These are phyloP conservation scores for Rhodofomes roseus DNA, from an alignment of 1,284 basidiomycete species.

Conservation along the genomic window DNA sequence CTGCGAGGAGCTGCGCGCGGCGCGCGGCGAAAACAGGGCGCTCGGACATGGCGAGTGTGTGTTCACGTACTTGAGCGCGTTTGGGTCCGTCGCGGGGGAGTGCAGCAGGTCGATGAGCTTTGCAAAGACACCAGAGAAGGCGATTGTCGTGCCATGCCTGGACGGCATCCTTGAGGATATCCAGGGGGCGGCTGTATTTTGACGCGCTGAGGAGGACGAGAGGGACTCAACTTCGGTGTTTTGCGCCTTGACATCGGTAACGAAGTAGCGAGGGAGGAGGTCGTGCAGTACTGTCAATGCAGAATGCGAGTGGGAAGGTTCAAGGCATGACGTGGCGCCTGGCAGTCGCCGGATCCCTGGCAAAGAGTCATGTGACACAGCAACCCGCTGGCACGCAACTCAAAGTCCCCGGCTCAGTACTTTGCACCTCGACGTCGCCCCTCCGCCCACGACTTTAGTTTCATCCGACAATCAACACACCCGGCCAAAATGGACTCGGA, in stretches of 20 bases:
- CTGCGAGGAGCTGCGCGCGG: slow-evolving; percentile 46
- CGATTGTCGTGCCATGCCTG: slow-evolving; percentile 91
- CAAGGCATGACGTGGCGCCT: too few species aligned
- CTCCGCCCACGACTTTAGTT: too few species aligned
- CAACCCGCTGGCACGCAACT: too few species aligned
- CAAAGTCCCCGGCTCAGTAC: too few species aligned
- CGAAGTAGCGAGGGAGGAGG: slow-evolving; percentile 98
- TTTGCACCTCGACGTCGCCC: too few species aligned
- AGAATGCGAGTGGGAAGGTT: too few species aligned
- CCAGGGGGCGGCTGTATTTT: slow-evolving; percentile 95
- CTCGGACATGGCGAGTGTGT: slow-evolving; percentile 38
- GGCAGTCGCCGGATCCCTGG: too few species aligned
- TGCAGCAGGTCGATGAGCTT: slow-evolving; percentile 96
- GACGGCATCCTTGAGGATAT: slow-evolving; percentile 93
- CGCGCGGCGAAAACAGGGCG: slow-evolving; percentile 47
- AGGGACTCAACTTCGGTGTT: slow-evolving; percentile 98
- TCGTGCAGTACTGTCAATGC: too few species aligned
- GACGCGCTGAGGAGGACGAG: slow-evolving; percentile 93
- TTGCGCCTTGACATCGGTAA: slow-evolving; percentile 97
- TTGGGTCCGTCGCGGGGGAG: slow-evolving; percentile 98
- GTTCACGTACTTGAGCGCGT: slow-evolving; percentile 94
- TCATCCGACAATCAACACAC: too few species aligned
- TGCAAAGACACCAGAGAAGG: slow-evolving; percentile 91
- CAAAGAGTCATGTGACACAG: too few species aligned
- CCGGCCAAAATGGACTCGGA: too few species aligned